These are phyloP conservation scores for Cunninghamia lanceolata DNA, from an alignment of 75 land plant species.

Conservation along the genomic window DNA sequence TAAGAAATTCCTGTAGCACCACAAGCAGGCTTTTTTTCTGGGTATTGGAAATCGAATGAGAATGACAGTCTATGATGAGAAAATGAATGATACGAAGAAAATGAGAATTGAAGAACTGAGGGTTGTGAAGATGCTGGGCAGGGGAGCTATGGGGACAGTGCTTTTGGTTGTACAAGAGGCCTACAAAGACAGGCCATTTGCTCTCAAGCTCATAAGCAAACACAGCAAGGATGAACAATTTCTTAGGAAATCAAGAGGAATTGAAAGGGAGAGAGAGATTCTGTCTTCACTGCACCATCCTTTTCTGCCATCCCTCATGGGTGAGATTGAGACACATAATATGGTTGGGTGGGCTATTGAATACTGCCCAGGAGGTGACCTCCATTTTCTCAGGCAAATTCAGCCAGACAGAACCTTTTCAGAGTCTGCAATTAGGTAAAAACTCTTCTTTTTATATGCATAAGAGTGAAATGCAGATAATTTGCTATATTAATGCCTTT, in stretches of 20 bases:
- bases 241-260: background rate
- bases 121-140: conserved; percentile 32
- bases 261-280: conserved; percentile 32
- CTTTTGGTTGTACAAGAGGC: conserved; percentile 21
- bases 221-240: conserved; percentile 1
- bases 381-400: conserved; percentile 37
- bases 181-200: conserved; percentile 18
- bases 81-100: background rate
- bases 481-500: background rate
- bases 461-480: background rate
- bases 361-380: conserved; percentile 70
- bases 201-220: conserved; percentile 52
- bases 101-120: background rate
- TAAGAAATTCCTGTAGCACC: background rate
- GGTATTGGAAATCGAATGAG: background rate
- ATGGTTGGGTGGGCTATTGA: conserved; percentile 61
- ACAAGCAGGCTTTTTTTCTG: too few relatives aligned
- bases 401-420: conserved; percentile 78
- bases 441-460: background rate
- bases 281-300: conserved; percentile 41
- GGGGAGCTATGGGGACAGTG: conserved; percentile 62
- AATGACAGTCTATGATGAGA: background rate
- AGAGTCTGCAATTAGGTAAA: conserved; percentile 46
- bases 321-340: conserved; percentile 37
- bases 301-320: conserved; percentile 44